Base-by-base conservation (phyloP, 768 basidiomycete genomes). In the Pulveroboletus ravenelii region DNA sequence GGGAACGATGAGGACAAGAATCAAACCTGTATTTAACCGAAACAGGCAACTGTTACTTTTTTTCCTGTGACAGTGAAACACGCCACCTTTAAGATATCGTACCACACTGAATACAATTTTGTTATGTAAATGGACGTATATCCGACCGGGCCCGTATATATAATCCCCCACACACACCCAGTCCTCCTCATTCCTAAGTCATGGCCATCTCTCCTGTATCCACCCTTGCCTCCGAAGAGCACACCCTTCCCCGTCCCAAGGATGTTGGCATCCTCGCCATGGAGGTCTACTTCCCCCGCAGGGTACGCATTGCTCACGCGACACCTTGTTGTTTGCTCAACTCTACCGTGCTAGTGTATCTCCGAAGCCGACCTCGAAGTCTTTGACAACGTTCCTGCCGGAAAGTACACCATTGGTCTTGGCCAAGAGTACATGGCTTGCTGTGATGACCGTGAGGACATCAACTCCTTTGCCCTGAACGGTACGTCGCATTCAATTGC, bases 401-500 rank as follows among this genome's bases (percentile, higher is more conserved):
- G 96, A 53, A 98, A 98, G 74, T 98, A 99, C 77, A 99, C 96
- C 58, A 96, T 98, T 68, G 96, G 96, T 66, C 84, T 99, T 35
- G 96, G 94, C 50, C 92, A 95, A 70, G 85, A 94, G 69, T 93
- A 84, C 78, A 99, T 99, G 96, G 93, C 95, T 31, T 98, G 91
- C 82, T 89, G 89, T 52, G 94, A 97, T 67, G 96, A 99, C 79
- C 85, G 91, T 50, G 96, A 99, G 70, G 95, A 99, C 74, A 95
- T 99, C 78, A 95, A 96, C 82, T 95, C 93, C 10, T 93, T 98
- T 69, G 87, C 92, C 36, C 72, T 99, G 57, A 95, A 91, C 62
- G 93, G 94, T 93, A 51, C 52, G 85, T 63, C 14, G 3, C n/a
- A 1, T 45, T 23, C 12, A 20, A 13, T 50, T 14, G 40, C 48